Evolutionary conservation across 1,139 yeast species (phyloP), one percentile per base, ranked within the genome.

Genomic region (Suhomyces bolitotheri): DNA sequence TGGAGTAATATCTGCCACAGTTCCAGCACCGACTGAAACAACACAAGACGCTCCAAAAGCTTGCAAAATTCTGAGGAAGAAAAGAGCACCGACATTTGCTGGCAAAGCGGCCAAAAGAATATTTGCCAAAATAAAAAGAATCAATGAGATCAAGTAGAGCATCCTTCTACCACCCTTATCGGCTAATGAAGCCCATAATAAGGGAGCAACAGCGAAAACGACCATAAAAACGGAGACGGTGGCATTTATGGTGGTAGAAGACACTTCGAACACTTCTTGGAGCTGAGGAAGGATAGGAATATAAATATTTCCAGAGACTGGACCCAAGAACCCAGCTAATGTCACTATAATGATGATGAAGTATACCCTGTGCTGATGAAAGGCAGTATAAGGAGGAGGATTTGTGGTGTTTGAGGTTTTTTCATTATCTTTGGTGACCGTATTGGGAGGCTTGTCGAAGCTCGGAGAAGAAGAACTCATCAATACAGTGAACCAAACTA

Each of bases 151-250:
- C 16, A 76, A 39, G 43, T 77, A 77, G 12, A 77, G 51, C 7
- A 64, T 53, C 48, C 78, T 78, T 34, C 84, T 58, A 1, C 84
- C 84, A 6, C 80, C 79, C 42, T 64, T 58, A 48, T 78, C 84
- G 2, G 83, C 78, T 61, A 64, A 68, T 2, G 71, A 60, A 5
- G 77, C 83, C 84, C 80, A 78, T 29, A 72, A 44, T 34, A 73
- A 49, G 1, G 80, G 83, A 0, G 78, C 73, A 31, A 76, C 53
- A 12, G 79, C 78, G 58, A 74, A 76, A 2, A 67, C 69, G 3
- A 62, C 74, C 82, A 78, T 77, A 41, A 78, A 77, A 0, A 73
- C 78, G 0, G 83, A 71, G 0, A 79, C 82, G 0, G 84, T 77
- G 16, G 80, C 80, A 53, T 78, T 76, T 23, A 78, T 73, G 0